Percentiles rank a stretch among this genome's conserved stretches.
phyloP scores from a whole-genome alignment of 2,329 filamentous ascomycete genomes.

The Aspergillus aculeatus region DNA sequence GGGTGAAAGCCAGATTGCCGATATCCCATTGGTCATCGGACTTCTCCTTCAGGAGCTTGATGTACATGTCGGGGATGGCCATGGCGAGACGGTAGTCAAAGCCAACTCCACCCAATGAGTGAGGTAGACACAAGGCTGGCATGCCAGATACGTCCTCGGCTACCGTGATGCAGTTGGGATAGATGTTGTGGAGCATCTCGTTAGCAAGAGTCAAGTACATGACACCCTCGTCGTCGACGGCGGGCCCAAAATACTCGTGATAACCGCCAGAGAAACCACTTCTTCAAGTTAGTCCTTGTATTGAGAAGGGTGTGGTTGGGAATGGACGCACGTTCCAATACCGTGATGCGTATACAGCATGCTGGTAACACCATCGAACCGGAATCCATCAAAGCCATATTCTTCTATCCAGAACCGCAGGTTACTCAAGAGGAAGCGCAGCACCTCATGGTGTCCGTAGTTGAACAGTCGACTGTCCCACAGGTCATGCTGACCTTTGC shows the following conservation, averaged over 20 bases:
- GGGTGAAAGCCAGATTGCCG: constrained; percentile 75
- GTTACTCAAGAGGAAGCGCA: constrained; percentile 95
- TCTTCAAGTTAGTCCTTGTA: constrained; percentile 4
- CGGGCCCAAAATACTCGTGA: constrained; percentile 91
- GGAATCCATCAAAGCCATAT: constrained; percentile 93
- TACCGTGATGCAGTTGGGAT: constrained; percentile 83
- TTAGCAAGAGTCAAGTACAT: constrained; percentile 96
- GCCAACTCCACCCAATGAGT: constrained; percentile 84
- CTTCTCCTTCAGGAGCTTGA: constrained; percentile 95
- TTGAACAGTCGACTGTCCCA: constrained; percentile 99
- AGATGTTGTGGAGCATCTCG: constrained; percentile 88
- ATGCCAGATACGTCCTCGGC: constrained; percentile 98
- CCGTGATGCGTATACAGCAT: constrained; percentile 97
- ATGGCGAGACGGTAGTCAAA: constrained; percentile 98
- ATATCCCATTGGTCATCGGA: constrained; percentile 91
- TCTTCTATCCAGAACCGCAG: constrained; percentile 99
- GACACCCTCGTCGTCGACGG: constrained; percentile 88
- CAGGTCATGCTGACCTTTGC: constrained; percentile 80
- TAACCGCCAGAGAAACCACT: constrained; percentile 97
- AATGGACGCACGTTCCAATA: constrained; percentile 77
- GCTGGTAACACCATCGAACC: constrained; percentile 96
- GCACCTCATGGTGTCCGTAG: constrained; percentile 89
- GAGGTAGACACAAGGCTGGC: constrained; percentile 87
- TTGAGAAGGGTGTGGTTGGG: neutral
- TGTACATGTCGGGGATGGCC: constrained; percentile 98